Evolutionary conservation across 345 rosid species (phyloP).

Genomic region (Eucalyptus globulus): DNA sequence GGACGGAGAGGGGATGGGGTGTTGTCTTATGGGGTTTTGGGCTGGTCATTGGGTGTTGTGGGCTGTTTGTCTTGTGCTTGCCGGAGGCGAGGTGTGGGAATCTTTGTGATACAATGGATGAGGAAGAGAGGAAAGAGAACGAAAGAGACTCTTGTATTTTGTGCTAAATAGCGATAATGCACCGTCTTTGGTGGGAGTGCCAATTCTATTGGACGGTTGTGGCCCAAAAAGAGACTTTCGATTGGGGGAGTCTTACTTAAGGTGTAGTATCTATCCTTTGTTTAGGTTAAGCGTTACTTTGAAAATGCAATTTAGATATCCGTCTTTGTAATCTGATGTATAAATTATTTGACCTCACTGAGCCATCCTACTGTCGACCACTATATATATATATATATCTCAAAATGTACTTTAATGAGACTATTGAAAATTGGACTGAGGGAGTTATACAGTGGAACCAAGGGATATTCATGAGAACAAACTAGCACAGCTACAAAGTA

Average conservation of each 20-base stretch:
- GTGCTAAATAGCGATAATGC: neutral
- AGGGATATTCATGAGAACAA: neutral
- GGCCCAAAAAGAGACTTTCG: neutral
- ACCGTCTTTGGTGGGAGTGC: neutral
- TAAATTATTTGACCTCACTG: neutral
- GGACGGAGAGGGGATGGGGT: neutral
- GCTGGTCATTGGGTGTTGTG: neutral
- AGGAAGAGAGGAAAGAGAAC: conserved; percentile 2
- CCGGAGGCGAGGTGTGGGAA: neutral
- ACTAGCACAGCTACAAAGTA: neutral
- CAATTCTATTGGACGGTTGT: neutral
- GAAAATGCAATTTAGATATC: neutral
- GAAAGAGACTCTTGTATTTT: neutral
- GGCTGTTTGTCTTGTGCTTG: neutral
- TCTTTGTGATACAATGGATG: conserved; percentile 9
- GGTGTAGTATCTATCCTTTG: neutral
- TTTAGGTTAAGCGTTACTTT: neutral
- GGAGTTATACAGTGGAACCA: neutral
- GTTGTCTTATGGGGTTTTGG: neutral
- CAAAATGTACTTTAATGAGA: neutral
- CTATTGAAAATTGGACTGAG: neutral
- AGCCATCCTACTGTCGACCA: neutral
- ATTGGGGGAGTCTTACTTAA: neutral
- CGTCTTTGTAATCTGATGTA: neutral
- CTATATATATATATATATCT: neutral